Conservation (phyloP, 129 eudicot genomes). For the Rutidosis leptorrhynchoides region DNA sequence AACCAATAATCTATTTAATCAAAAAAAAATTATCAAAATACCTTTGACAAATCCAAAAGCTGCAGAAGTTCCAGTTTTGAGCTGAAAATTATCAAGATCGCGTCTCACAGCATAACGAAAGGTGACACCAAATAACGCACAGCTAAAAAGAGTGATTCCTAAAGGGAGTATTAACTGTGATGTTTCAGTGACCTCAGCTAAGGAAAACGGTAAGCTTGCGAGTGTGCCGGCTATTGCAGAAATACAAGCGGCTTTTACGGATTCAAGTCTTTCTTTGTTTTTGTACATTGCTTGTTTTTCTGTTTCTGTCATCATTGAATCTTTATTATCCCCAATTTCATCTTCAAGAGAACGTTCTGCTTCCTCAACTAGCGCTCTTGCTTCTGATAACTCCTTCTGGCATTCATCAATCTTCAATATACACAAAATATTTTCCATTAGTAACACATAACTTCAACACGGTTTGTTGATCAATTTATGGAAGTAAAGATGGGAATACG, state of each 20-base stretch:
- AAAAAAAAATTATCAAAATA: constrained; percentile 18
- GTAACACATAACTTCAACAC: constrained; percentile 4
- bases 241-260: constrained; percentile 75
- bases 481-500: not conserved
- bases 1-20: not conserved
- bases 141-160: constrained; percentile 63
- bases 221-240: constrained; percentile 76
- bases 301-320: constrained; percentile 23
- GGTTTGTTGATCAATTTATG: not conserved
- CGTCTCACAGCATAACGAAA: constrained; percentile 84
- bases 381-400: constrained; percentile 76
- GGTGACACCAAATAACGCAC: constrained; percentile 92
- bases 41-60: constrained; percentile 97
- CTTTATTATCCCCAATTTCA: constrained; percentile 25
- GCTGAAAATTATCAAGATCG: constrained; percentile 78
- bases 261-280: constrained; percentile 73
- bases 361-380: constrained; percentile 77
- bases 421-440: constrained; percentile 6
- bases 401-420: constrained; percentile 80
- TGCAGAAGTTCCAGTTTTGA: constrained; percentile 81
- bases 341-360: constrained; percentile 60
- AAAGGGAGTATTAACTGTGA: constrained; percentile 66
- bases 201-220: constrained; percentile 65
- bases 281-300: constrained; percentile 42
- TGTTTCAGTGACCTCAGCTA: constrained; percentile 43